Base-by-base conservation (phyloP, 176 grass and related monocot species). In the Chrysopogon serrulatus region DNA sequence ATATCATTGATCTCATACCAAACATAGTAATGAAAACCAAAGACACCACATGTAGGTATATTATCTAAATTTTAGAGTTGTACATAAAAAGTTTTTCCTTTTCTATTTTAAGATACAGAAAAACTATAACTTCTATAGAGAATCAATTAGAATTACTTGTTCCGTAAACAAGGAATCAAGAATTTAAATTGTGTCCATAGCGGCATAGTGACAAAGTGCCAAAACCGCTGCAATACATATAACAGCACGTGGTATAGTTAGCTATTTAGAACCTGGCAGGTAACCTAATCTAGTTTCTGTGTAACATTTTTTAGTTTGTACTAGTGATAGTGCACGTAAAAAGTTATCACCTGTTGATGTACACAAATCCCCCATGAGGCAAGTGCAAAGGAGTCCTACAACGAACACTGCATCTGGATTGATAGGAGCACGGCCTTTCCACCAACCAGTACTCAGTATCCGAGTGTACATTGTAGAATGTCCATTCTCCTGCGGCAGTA, bases 391-490 rank as follows among this genome's bases (percentile, higher is more conserved):
- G 30, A 95, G 68, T 48, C 95, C 92, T 15, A 93, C 80, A 73
- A 94, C 81, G 31, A 95, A 5, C n/a, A 98, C 95, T 30, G 95
- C 91, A 79, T 98, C 95, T 74, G 82, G 68, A 71, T 98, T 92
- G 81, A 98, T 93, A 18, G 95, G 95, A 37, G 95, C 92, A 57
- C 82, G 86, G 10, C 76, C 87, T 79, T 93, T 68, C 95, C 90
- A 95, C 92, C 90, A 98, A 48, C 95, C 92, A 36, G 95, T 98
- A 78, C 95, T 95, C 66, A 98, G 71, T 56, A 98, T 88, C 95
- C 92, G 95, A 65, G 84, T 93, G 83, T 98, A 95, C 88, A 91
- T 90, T 79, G 75, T 85, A 47, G 95, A 98, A 87, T 91, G 89
- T 3, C 90, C 92, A 84, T 98, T 98, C 82, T 98, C 90, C 94